These are phyloP conservation scores for Phytophthora podocarpi DNA, from an alignment of 352 stramenopile species.

Conservation along the genomic window DNA sequence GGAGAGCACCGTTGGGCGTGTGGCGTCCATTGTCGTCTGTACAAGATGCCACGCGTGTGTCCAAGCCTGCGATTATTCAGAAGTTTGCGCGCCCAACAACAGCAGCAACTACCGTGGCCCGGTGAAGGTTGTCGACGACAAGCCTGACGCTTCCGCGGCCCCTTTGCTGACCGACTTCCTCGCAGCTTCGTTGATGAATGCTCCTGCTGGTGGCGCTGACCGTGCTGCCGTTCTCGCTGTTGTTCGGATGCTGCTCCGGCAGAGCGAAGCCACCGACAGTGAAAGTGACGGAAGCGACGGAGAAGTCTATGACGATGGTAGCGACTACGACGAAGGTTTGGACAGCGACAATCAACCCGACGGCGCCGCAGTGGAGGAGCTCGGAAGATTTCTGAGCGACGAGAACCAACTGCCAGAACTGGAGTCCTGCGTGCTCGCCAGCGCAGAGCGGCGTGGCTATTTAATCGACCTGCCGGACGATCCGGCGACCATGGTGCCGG, in stretches of 20 bases:
- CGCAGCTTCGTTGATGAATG: slow-evolving; percentile 29
- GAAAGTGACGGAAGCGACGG: slow-evolving; percentile 6
- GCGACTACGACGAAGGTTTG: slow-evolving; percentile 3
- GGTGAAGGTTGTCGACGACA: slow-evolving; percentile 25
- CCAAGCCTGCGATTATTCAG: slow-evolving; percentile 32
- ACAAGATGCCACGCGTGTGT: slow-evolving; percentile 24
- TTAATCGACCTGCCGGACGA: slow-evolving; percentile 34
- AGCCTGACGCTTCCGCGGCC: slow-evolving; percentile 7
- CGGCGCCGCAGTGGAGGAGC: slow-evolving; percentile 1
- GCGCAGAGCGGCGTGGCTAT: slow-evolving; percentile 41
- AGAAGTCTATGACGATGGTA: neutral
- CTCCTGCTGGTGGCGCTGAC: slow-evolving; percentile 5
- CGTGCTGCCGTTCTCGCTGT: slow-evolving; percentile 34
- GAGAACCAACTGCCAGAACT: slow-evolving; percentile 19
- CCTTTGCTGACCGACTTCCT: slow-evolving; percentile 38
- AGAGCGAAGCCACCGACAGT: slow-evolving; percentile 10
- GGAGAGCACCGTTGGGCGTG: slow-evolving; percentile 22
- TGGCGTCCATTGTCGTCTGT: slow-evolving; percentile 32
- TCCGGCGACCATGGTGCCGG: slow-evolving; percentile 17
- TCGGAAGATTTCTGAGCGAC: slow-evolving; percentile 21
- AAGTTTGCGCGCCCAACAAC: slow-evolving; percentile 11
- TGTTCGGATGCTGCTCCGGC: slow-evolving; percentile 31
- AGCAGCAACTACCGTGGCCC: slow-evolving; percentile 17
- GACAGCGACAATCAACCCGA: neutral
- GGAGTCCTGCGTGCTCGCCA: slow-evolving; percentile 39